Evolutionary conservation across 306 rosid genomes (phyloP), one percentile per base, ranked within the genome.

Genomic region (Phaseolus lunatus): DNA sequence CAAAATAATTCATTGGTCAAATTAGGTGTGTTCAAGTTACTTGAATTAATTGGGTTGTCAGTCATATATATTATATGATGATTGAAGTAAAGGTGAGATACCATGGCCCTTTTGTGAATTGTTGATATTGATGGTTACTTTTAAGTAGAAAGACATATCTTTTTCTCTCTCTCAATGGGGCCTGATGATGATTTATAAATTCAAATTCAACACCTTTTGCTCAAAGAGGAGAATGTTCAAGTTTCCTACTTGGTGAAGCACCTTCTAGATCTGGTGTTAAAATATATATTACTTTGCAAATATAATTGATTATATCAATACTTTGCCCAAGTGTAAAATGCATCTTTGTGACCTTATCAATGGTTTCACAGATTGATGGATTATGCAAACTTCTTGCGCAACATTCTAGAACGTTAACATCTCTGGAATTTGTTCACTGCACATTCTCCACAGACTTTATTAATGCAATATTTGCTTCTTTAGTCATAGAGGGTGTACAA

Each of bases 391-490:
- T 92, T 85, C 87, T 95, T 76, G 50, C 78, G 76, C 93, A 89
- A 82, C 90, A 89, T 71, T 79, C 77, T 50, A 89, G 89, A 84
- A 90, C 89, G 31, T 89, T 95, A 78, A 85, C 86, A 15, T 87
- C 96, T 5, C 85, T 95, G 82, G 96, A 92, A 73, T 86, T 95
- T 82, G 64, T 80, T 88, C 86, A 90, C 90, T 92, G 97, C 84
- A 82, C 64, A 72, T 76, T 92, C 83, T 90, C 91, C 59, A 70
- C 84, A 52, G 76, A 80, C 71, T 88, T 80, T 79, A 20, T 94
- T 13, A 77, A 87, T 67, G 84, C 78, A 71, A 78, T 94, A 84
- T 87, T 85, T 86, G 81, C 78, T 75, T 89, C 95, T 84, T 39
- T 94, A 50, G 67, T 70, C 47, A 57, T 59, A 56, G 81, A 87